These are phyloP conservation scores for Wallacemonas sp. DNA, from an alignment of 208 protist species.

Conservation along the genomic window DNA sequence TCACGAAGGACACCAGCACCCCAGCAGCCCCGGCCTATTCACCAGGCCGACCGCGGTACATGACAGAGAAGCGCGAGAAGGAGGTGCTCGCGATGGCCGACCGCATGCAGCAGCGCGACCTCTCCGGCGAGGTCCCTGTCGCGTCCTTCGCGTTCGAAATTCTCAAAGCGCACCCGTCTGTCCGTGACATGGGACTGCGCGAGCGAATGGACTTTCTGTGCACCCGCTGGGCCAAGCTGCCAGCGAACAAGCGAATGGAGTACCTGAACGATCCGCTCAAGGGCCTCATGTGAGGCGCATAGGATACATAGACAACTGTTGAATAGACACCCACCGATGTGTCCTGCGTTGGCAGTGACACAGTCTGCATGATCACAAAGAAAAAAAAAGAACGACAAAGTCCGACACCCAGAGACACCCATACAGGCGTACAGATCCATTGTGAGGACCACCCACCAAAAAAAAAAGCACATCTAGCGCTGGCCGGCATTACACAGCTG, in stretches of 20 bases:
- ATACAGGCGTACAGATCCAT: too few relatives aligned
- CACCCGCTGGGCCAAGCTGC: constrained; percentile 71
- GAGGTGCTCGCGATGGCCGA: constrained; percentile 68
- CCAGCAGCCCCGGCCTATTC: not conserved
- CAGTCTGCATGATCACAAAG: not conserved
- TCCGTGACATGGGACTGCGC: constrained; percentile 77
- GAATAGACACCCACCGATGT: too few relatives aligned
- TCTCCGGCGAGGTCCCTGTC: constrained; percentile 80
- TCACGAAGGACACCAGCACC: not conserved
- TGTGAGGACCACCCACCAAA: too few relatives aligned
- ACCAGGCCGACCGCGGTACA: constrained; percentile 46
- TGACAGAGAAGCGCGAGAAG: constrained; percentile 65
- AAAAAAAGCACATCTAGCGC: too few relatives aligned
- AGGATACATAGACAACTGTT: too few relatives aligned
- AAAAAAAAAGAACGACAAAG: not conserved
- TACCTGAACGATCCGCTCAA: constrained; percentile 84
- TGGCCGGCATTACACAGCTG: too few relatives aligned
- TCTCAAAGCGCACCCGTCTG: constrained; percentile 77
- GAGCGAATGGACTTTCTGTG: constrained; percentile 89
- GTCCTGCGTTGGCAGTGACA: not conserved
- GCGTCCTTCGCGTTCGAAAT: constrained; percentile 85
- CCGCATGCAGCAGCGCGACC: constrained; percentile 80
- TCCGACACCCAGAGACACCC: too few relatives aligned
- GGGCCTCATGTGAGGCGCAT: constrained; percentile 58
- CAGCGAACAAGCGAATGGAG: constrained; percentile 50